Conservation (phyloP, 768 basidiomycete species). For the Tylopilus rubrobrunneus region DNA sequence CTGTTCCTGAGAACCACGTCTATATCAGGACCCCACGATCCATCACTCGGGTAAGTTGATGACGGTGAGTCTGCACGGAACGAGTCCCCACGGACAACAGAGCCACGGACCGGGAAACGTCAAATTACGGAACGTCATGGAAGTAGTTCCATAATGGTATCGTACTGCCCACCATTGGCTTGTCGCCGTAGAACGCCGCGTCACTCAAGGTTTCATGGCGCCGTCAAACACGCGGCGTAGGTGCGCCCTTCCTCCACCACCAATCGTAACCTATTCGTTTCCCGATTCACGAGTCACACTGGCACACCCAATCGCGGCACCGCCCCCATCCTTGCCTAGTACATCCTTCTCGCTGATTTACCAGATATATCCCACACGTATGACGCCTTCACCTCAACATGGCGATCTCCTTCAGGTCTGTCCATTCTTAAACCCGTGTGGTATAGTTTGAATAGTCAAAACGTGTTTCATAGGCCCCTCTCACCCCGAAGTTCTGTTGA, state of each 20-base stretch:
- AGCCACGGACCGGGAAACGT: constrained; percentile 16
- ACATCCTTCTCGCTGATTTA: constrained; percentile 26
- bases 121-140: constrained; percentile 27
- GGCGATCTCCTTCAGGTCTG: constrained; percentile 19
- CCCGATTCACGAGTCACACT: constrained; percentile 13
- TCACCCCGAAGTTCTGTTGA: constrained; percentile 23
- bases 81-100: constrained; percentile 10
- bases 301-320: constrained; percentile 20
- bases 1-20: constrained; percentile 17
- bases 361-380: constrained; percentile 29
- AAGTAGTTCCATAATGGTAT: constrained; percentile 26
- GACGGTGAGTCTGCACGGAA: constrained; percentile 5
- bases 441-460: constrained; percentile 19
- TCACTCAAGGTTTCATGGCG: constrained; percentile 35
- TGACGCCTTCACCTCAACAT: constrained; percentile 14
- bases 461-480: constrained; percentile 31
- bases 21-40: constrained; percentile 14
- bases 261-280: constrained; percentile 22
- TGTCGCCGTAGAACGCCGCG: constrained; percentile 29
- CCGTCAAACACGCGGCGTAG: constrained; percentile 30
- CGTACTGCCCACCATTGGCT: constrained; percentile 8
- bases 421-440: constrained; percentile 25
- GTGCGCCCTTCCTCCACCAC: constrained; percentile 26
- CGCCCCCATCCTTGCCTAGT: constrained; percentile 14
- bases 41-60: constrained; percentile 7